These are phyloP conservation scores for Adansonia rubrostipa DNA, from an alignment of 441 rosid species.

Conservation along the genomic window DNA sequence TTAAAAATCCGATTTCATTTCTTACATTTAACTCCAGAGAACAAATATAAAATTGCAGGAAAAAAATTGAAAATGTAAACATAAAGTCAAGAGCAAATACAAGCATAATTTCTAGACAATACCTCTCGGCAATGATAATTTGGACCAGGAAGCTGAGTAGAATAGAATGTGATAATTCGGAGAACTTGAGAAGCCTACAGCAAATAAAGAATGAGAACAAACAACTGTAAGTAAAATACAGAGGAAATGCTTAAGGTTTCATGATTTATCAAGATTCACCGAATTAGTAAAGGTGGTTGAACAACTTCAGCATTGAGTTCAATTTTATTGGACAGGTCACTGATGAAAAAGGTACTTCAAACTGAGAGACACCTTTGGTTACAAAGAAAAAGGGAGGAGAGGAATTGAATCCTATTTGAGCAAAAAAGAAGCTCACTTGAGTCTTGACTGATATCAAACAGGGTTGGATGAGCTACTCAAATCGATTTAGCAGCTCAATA, in stretches of 20 bases:
- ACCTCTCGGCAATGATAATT: slow-evolving; percentile 99
- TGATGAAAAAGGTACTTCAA: slow-evolving; percentile 1
- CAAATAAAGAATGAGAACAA: slow-evolving; percentile 14
- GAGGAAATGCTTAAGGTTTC: background rate
- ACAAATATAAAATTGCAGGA: background rate
- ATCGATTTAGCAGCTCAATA: background rate
- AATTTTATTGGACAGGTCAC: background rate
- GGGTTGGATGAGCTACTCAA: background rate
- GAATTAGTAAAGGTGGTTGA: background rate
- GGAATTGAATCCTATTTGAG: background rate
- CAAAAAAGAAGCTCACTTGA: slow-evolving; percentile 1
- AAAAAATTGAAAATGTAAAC: background rate
- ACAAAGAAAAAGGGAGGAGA: background rate
- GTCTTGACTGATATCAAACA: background rate
- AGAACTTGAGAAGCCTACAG: slow-evolving; percentile 83
- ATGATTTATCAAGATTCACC: background rate
- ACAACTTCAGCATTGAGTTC: background rate
- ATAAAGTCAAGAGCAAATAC: background rate
- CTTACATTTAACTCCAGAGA: background rate
- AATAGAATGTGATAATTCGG: slow-evolving; percentile 87
- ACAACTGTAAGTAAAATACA: background rate
- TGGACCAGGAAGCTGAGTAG: slow-evolving; percentile 99
- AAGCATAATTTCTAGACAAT: slow-evolving; percentile 26
- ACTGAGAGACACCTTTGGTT: background rate
- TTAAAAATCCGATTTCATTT: slow-evolving; percentile 13